Evolutionary conservation across 257 asterid genomes (phyloP), one percentile per base, ranked within the genome.

Genomic region (Nicotiana obtusifolia): DNA sequence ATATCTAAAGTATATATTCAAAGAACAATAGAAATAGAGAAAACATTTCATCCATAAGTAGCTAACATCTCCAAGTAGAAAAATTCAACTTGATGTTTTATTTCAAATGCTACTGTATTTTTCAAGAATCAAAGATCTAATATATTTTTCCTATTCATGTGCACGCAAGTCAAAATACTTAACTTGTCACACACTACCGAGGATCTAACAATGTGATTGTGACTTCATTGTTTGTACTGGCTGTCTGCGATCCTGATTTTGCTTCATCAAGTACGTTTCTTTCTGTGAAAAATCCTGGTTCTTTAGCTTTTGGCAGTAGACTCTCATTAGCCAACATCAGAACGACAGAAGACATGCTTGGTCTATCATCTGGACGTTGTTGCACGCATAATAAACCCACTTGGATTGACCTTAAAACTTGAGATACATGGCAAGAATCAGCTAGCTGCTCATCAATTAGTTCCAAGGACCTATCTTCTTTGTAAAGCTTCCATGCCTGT

Each of bases 401-500:
- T 28, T 77, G 68, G 31, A 77, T 77, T n/a, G 56, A 77, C 49
- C 68, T 77, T 57, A 77, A 37, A 57, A 77, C 30, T 77, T 57
- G 68, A 57, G 31, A 14, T 3, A 77, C 15, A 77, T 57, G 0
- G 2, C 31, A 20, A 19, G 69, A 33, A 54, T 77, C 56, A 57
- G 28, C 30, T n/a, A 77, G 66, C 28, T 31, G 81, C 7, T 77
- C 81, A 5, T 57, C 68, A 6, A 35, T 17, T 19, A 77, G 81
- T 31, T 77, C 53, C 10, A 56, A 10, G 0, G 68, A 77, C n/a
- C 31, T 77, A 57, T 37, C 68, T 0, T 77, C 81, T 77, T 61
- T 77, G 8, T 77, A 57, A 77, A 77, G 81, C 68, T 77, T 77
- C 81, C 81, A 77, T 31, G 54, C 81, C 69, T 77, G 31, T 31